Evolutionary conservation across 371 early-diverging fungal species (phyloP), one percentile per base, ranked within the genome.

Genomic region (Synchytrium microbalum): DNA sequence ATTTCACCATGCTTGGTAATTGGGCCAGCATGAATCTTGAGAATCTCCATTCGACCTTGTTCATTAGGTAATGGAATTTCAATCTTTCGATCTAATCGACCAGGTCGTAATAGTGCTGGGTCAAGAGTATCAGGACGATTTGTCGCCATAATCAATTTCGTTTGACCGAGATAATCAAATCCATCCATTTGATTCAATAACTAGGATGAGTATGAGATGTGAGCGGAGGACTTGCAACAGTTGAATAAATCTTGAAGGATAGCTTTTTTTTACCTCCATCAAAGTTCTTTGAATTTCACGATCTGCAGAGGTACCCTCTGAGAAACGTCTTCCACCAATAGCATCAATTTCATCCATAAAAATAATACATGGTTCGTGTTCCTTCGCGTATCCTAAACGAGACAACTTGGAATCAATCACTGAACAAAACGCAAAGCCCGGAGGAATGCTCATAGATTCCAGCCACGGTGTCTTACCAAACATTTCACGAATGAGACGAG

Each of bases 321-420:
- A 93, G 78, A 98, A 98, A 63, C 99, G 86, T 64, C 98, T 89
- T 5, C 99, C 99, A 74, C 99, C 99, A 80, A 99, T 99, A 33
- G 99, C 99, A 83, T 99, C 99, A 69, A 99, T 98, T 78, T 99
- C 99, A 77, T 99, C 99, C 96, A 99, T 95, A 75, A 99, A 99
- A 60, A 99, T 99, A 70, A 99, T 96, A 79, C 99, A 99, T n/a
- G 99, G 99, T 67, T 96, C 96, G 74, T 97, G 98, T 67, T 95
- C 94, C 70, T 89, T 91, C 51, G 99, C 99, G 77, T 99, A 99
- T 0, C 90, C 92, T 87, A 60, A 59, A 38, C 30, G 65, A 58
- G 52, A 32, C 32, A 32, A 53, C 46, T 27, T 30, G 56, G 25
- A 23, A 13, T 29, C 27, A 51, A 28, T 8, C 31, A 27, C 32